phyloP scores from a whole-genome alignment of 2,329 filamentous ascomycete genomes.

The Geoglossum cookeanum region DNA sequence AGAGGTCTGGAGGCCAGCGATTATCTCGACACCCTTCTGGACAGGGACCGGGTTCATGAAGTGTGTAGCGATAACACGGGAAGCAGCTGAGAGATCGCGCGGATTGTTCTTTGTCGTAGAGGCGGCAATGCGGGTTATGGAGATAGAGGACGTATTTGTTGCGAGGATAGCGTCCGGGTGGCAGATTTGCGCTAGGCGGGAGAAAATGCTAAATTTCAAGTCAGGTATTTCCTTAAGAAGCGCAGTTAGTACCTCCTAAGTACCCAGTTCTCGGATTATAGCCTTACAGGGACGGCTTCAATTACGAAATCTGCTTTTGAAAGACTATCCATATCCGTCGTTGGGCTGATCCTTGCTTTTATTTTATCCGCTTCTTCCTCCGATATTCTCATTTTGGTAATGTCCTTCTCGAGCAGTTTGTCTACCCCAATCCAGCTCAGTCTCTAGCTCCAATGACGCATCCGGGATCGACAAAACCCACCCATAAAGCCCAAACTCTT shows the following conservation, averaged over 20 bases:
- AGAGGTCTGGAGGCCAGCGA: conserved; percentile 82
- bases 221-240: conserved; percentile 48
- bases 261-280: neutral
- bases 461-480: conserved; percentile 20
- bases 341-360: conserved; percentile 47
- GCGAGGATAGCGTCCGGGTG: conserved; percentile 75
- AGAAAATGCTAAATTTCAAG: conserved; percentile 78
- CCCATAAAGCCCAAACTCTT: conserved; percentile 82
- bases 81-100: conserved; percentile 60
- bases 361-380: conserved; percentile 60
- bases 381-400: conserved; percentile 69
- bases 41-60: conserved; percentile 99
- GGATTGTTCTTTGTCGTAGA: conserved; percentile 54
- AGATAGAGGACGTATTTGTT: conserved; percentile 97
- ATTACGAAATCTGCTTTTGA: conserved; percentile 88
- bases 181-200: conserved; percentile 60
- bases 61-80: conserved; percentile 83
- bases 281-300: conserved; percentile 57
- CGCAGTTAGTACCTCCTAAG: neutral
- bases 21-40: conserved; percentile 96
- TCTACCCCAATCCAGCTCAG: conserved; percentile 33
- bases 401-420: conserved; percentile 83
- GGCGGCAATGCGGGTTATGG: conserved; percentile 88
- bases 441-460: neutral
- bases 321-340: conserved; percentile 57